Evolutionary conservation across 805 yeast genomes (phyloP), one percentile per base, ranked within the genome.

Genomic region (Saccharomycopsis fibuligera): DNA sequence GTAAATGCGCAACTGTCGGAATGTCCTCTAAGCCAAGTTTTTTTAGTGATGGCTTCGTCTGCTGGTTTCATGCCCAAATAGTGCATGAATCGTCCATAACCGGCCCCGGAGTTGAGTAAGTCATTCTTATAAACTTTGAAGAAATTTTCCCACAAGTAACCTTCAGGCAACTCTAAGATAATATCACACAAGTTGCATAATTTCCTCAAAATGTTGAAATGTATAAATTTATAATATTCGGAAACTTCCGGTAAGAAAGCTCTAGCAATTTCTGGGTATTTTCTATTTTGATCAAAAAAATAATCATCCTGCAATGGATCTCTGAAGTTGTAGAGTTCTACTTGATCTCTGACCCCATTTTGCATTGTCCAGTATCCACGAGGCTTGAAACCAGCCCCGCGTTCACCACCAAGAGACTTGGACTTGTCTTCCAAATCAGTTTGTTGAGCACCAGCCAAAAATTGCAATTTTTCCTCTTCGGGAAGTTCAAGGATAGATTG

Each of bases 351-450:
- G 4, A 68, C 68, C 1, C 69, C 70, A 48, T 72, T 65, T 19
- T 69, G 65, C 62, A 71, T 68, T 2, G 65, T 61, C 77, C 77
- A 73, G 54, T 72, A 72, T 14, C 73, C 73, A 36, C 62, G 62
- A 3, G 78, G 77, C 54, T 73, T 73, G 60, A 62, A 73, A 0
- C 77, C 78, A 31, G 62, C 60, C 4, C 75, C 76, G 17, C 75
- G 59, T 53, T 72, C 74, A 3, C 72, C 74, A 0, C 78, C 77
- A 4, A 66, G 53, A 1, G 62, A 57, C 24, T 54, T 48, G 38
- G 17, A 6, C 1, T 49, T 37, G 38, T 59, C 64, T 45, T 61
- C 64, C 8, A 38, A 23, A 41, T 62, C 66, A 1, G 61, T 49
- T n/a, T 56, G 58, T 14, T 57, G 50, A 23, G 66, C 72, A 23